These are phyloP conservation scores for Castanea mollissima DNA, from an alignment of 306 rosid species.

Conservation along the genomic window DNA sequence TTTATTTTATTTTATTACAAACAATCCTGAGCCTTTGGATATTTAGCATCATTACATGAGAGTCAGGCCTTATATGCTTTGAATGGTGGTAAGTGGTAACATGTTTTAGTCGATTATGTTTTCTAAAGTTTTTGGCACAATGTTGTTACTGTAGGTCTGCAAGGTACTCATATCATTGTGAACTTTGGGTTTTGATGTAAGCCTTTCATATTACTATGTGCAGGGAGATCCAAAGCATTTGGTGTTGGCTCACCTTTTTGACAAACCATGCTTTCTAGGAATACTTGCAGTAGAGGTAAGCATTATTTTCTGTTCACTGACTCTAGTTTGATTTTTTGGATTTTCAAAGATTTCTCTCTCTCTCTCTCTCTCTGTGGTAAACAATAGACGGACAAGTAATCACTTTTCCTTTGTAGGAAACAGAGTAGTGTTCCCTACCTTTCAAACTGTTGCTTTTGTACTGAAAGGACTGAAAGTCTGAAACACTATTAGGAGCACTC, in stretches of 20 bases:
- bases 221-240: constrained; percentile 69
- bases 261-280: constrained; percentile 90
- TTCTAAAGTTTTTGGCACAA: not conserved
- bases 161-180: not conserved
- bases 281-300: constrained; percentile 77
- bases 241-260: constrained; percentile 80
- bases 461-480: not conserved
- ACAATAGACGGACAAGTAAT: not conserved
- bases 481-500: not conserved
- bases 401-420: not conserved
- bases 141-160: constrained; percentile 1
- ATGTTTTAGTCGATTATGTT: not conserved
- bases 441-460: not conserved
- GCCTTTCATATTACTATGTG: constrained; percentile 17
- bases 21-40: not conserved
- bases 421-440: not conserved
- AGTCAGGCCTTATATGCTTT: not conserved
- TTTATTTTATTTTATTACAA: too few species aligned
- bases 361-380: not conserved
- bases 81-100: not conserved
- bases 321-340: not conserved
- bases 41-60: not conserved
- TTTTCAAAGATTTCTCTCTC: not conserved
- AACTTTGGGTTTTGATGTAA: constrained; percentile 1
- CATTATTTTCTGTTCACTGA: not conserved